Base-by-base conservation (phyloP, 2,329 filamentous ascomycete genomes). In the Metarhizium sp. region DNA sequence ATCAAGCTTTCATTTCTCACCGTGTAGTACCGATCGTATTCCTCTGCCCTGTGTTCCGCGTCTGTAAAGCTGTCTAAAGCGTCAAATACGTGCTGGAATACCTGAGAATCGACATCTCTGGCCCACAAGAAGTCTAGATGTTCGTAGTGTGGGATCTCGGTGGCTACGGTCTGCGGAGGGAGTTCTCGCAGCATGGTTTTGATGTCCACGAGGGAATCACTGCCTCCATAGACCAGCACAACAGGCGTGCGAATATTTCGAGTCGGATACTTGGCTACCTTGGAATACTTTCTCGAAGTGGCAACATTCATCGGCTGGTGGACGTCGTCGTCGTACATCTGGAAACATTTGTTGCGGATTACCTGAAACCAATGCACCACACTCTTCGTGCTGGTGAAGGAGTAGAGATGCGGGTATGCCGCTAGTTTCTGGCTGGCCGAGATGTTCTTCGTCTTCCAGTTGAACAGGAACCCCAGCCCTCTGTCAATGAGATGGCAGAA, bases 281-380 rank as follows among this genome's bases (percentile, higher is more conserved):
- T 96, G 69, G 95, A 96, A 73, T 95, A 96, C 64, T 92, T 91
- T 65, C 82, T 85, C 54, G 81, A 81, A 4, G 84, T 84, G 25
- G 81, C 82, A 42, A 92, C 75, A 54, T 84, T 83, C 57, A 95
- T 76, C 0, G 87, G 87, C 32, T 86, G 86, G 56, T 91, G 88
- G 1, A 94, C 81, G 64, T 97, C 92, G 67, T 99, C 94, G 67
- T 99, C 94, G 70, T 92, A 97, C 89, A 99, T 96, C 71, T 99
- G 94, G 70, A 99, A 97, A 30, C 85, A 91, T 64, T 90, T 89
- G 65, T 92, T 96, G 60, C 94, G 87, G 64, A 99, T 99, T 67
- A 99, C 96, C 68, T 99, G 94, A 69, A 99, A 99, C 94, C 94
- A 99, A 68, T 99, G 94, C 0, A 99, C 94, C 8, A 99, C 91